Evolutionary conservation across 306 rosid species (phyloP).

Genomic region (Lagenaria siceraria): DNA sequence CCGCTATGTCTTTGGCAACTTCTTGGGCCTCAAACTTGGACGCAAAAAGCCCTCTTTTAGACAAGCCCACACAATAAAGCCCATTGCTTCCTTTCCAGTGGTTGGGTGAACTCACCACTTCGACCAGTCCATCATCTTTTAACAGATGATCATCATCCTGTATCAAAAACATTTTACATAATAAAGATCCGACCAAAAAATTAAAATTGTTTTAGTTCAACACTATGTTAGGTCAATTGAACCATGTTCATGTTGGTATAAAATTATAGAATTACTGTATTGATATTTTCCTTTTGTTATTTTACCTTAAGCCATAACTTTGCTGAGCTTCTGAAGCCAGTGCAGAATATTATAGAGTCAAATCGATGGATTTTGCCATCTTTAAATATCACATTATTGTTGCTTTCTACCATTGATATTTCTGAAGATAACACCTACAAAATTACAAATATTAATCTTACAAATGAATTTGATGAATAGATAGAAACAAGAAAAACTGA

Average conservation of each 20-base stretch:
- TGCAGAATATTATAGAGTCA: slow-evolving; percentile 56
- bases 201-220: background rate
- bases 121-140: slow-evolving; percentile 46
- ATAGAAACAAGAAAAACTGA: too few species aligned
- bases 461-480: too few species aligned
- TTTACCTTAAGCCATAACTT: slow-evolving; percentile 61
- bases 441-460: background rate
- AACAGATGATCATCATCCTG: slow-evolving; percentile 57
- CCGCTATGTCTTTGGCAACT: slow-evolving; percentile 37
- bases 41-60: slow-evolving; percentile 52
- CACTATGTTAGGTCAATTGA: too few species aligned
- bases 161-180: background rate
- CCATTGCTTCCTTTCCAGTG: slow-evolving; percentile 70
- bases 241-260: too few species aligned
- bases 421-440: slow-evolving; percentile 35
- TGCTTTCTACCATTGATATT: slow-evolving; percentile 28
- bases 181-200: background rate
- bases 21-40: slow-evolving; percentile 40
- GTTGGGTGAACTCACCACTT: slow-evolving; percentile 24
- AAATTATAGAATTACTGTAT: too few species aligned
- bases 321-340: slow-evolving; percentile 62
- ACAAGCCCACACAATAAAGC: slow-evolving; percentile 49
- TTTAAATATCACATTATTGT: slow-evolving; percentile 26
- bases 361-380: slow-evolving; percentile 30
- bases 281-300: too few species aligned